These are phyloP conservation scores for Phytophthora pluvialis DNA, from an alignment of 352 stramenopile genomes.

Conservation along the genomic window DNA sequence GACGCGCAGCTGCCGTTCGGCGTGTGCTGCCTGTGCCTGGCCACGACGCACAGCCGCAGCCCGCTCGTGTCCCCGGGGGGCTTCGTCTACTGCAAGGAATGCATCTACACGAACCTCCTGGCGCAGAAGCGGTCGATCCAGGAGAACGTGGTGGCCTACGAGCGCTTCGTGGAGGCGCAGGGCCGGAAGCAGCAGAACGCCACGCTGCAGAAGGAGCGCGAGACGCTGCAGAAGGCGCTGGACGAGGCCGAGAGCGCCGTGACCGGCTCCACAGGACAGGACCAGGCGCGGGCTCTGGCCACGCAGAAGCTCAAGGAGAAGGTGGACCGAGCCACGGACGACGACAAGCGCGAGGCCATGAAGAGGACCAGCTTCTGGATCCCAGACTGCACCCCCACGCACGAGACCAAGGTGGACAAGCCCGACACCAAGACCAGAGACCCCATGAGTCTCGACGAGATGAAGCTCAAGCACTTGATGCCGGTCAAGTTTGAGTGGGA, in stretches of 20 bases:
- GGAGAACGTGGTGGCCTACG: conserved; percentile 67
- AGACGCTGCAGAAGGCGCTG: conserved; percentile 60
- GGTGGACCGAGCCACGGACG: conserved; percentile 74
- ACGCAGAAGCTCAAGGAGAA: conserved; percentile 70
- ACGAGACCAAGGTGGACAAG: conserved; percentile 53
- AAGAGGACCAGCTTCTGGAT: conserved; percentile 90
- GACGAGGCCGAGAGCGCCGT: conserved; percentile 35
- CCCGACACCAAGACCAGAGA: conserved; percentile 81
- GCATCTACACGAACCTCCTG: conserved; percentile 88
- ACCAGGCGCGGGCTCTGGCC: conserved; percentile 12
- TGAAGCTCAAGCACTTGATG: conserved; percentile 91
- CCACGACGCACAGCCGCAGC: conserved; percentile 55
- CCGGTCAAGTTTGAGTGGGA: conserved; percentile 86
- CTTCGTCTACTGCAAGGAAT: conserved; percentile 89
- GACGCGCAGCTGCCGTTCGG: conserved; percentile 84
- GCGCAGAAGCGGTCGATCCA: conserved; percentile 86
- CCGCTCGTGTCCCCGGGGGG: conserved; percentile 75
- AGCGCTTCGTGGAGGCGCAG: conserved; percentile 62
- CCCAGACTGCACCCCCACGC: conserved; percentile 76
- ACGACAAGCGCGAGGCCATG: conserved; percentile 78
- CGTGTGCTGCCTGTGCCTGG: conserved; percentile 79
- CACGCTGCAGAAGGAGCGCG: conserved; percentile 55
- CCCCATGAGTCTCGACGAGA: conserved; percentile 81
- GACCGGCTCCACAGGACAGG: not conserved
- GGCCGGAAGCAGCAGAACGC: conserved; percentile 56